A percentile compares a stretch with the other conserved stretches of the same genome.
These are phyloP conservation scores for Alisma plantagoaquatica DNA, from an alignment of 106 monocot genomes.

Conservation along the genomic window DNA sequence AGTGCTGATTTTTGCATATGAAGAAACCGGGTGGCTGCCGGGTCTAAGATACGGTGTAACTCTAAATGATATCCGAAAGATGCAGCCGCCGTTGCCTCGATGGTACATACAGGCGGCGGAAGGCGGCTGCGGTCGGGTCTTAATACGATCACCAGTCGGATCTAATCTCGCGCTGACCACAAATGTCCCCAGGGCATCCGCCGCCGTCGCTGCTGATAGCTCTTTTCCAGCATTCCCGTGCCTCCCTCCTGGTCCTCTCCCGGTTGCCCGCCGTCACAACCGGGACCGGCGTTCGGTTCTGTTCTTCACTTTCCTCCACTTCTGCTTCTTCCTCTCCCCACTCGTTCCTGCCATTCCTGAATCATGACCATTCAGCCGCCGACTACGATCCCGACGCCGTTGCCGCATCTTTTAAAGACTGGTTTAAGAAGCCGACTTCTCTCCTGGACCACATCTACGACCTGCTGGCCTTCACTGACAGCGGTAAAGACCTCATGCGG, in stretches of 20 bases:
- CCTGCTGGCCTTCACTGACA: conserved; percentile 20
- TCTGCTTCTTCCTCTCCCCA: conserved; percentile 1
- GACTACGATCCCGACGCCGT: conserved; percentile 9
- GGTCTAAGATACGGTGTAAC: no score
- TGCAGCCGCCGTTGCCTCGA: no score
- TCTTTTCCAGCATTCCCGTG: not conserved
- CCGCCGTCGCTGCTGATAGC: not conserved
- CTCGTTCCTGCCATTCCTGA: no score
- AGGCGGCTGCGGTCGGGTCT: no score
- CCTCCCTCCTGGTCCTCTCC: not conserved
- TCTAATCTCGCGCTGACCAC: no score
- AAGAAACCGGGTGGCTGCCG: no score
- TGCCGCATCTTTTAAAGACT: conserved; percentile 24
- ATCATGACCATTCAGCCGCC: no score
- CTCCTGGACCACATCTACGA: conserved; percentile 41
- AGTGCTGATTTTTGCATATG: no score
- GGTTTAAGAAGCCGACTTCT: conserved; percentile 13
- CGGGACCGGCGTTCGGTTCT: not conserved
- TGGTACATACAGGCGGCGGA: no score
- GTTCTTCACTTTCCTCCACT: not conserved
- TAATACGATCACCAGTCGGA: no score
- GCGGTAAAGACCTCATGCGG: conserved; percentile 25
- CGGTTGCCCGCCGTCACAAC: not conserved
- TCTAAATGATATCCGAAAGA: no score
- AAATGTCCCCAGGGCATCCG: no score